Base-by-base conservation (phyloP, 352 stramenopile genomes). In the Phytophthora palmivora region DNA sequence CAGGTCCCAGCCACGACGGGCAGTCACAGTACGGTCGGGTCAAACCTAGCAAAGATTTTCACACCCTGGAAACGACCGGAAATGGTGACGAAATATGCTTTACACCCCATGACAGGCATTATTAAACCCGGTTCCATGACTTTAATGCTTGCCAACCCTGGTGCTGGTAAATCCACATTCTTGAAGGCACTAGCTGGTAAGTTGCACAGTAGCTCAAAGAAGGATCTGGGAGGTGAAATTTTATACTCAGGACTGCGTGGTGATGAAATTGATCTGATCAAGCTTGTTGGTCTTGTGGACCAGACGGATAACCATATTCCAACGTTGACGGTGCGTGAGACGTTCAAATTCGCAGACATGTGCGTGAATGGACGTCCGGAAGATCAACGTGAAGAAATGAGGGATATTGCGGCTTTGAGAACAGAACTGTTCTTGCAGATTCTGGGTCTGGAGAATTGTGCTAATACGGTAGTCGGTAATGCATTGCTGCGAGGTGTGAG, bases 381-480 rank as follows among this genome's bases (percentile, higher is more conserved):
- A 8, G 65, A 84, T 50, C 79, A 88, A 52, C 63, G 88, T 14
- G 67, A 96, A 44, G 78, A 97, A 58, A 63, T 96, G 38, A 76
- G 84, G 19, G 70, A 88, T 18, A 91, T 88, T 28, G 82, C 79
- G 2, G 62, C 89, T 7, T 70, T 97, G 1, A 69, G 82, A 2
- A 89, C 79, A 7, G 79, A 95, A 52, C 65, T 92, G 37, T 86
- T 89, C 18, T 60, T 98, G 12, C 68, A 84, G 15, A 86, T 91
- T 14, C 63, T 98, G 16, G 95, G 92, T 41, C 71, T 98, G 4
- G 76, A 75, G 33, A 79, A 87, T 57, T 97, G 96, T n/a, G 82
- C 76, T 15, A 88, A 98, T 60, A 98, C 95, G 1, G 92, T 98
- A 22, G 92, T 99, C 7, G 96, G 96, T 11, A 82, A 98, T 32